These are phyloP conservation scores for Isoetes taiwanensis DNA, from an alignment of 75 land plant species.

Conservation along the genomic window DNA sequence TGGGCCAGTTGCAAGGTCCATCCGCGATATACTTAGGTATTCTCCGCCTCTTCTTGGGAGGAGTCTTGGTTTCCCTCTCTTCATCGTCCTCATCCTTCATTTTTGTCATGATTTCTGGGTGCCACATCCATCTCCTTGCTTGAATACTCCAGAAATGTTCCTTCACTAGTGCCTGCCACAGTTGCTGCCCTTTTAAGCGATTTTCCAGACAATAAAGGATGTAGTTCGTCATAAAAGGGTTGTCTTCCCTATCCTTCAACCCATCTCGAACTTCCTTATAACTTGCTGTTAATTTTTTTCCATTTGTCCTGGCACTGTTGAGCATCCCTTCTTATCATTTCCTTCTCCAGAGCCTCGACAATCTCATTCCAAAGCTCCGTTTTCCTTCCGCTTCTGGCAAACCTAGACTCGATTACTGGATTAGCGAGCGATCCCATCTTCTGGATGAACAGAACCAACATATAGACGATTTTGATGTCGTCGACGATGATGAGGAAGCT, in stretches of 20 bases:
- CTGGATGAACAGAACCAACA: too few species aligned
- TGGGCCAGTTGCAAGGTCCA: conserved; percentile 30
- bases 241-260: conserved; percentile 27
- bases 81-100: conserved; percentile 13
- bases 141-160: background rate
- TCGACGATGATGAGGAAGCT: too few species aligned
- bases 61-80: background rate
- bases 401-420: too few species aligned
- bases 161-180: conserved; percentile 11
- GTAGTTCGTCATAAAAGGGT: conserved; percentile 34
- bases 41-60: conserved; percentile 14
- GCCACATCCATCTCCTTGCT: too few species aligned
- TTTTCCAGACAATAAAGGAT: conserved; percentile 28
- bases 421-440: too few species aligned
- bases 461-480: too few species aligned
- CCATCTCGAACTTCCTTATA: conserved; percentile 43
- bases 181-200: conserved; percentile 11
- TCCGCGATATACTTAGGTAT: conserved; percentile 14
- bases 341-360: conserved; percentile 22
- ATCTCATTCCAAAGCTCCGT: conserved; percentile 44
- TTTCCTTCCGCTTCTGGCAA: conserved; percentile 31
- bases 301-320: conserved; percentile 44
- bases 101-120: too few species aligned
- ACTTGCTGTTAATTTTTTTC: conserved; percentile 40
- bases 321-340: conserved; percentile 23